Conservation (phyloP, 352 stramenopile species). For the Paralagenidium karlingii region DNA sequence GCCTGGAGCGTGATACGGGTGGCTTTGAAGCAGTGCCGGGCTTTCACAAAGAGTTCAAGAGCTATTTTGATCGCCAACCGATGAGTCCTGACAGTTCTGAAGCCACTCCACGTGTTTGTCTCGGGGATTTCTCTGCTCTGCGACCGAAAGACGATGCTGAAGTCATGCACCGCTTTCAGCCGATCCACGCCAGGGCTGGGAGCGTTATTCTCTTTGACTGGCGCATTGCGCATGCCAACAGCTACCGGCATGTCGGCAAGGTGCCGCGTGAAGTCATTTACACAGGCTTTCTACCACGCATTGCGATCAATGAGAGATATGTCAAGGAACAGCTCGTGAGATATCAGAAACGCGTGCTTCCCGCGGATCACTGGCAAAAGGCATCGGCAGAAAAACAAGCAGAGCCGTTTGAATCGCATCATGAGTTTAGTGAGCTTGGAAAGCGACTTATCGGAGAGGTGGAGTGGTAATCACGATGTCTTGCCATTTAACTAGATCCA, state of each 20-base stretch:
- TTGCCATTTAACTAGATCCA: too few species aligned
- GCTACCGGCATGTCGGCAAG: constrained; percentile 48
- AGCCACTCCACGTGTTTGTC: constrained; percentile 42
- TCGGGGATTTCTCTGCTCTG: constrained; percentile 81
- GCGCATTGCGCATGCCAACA: constrained; percentile 81
- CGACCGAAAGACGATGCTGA: constrained; percentile 71
- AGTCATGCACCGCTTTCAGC: constrained; percentile 60
- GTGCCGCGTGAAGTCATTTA: constrained; percentile 74
- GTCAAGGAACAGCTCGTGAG: constrained; percentile 56
- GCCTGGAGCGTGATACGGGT: constrained; percentile 45
- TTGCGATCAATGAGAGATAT: constrained; percentile 60
- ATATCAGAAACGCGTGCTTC: constrained; percentile 46
- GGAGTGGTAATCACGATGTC: constrained; percentile 22
- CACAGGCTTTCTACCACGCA: constrained; percentile 66
- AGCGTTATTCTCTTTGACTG: constrained; percentile 84
- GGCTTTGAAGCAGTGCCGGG: constrained; percentile 79
- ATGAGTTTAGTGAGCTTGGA: constrained; percentile 52
- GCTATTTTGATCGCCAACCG: constrained; percentile 29
- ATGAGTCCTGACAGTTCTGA: neutral
- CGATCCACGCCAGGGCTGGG: constrained; percentile 41
- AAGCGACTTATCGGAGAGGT: constrained; percentile 47
- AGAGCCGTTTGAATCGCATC: constrained; percentile 39
- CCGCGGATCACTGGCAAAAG: constrained; percentile 72
- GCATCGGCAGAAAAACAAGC: constrained; percentile 33
- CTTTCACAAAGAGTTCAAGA: constrained; percentile 78